Base-by-base conservation (phyloP, 2,329 filamentous ascomycete species). In the Mollisiaceae sp. region DNA sequence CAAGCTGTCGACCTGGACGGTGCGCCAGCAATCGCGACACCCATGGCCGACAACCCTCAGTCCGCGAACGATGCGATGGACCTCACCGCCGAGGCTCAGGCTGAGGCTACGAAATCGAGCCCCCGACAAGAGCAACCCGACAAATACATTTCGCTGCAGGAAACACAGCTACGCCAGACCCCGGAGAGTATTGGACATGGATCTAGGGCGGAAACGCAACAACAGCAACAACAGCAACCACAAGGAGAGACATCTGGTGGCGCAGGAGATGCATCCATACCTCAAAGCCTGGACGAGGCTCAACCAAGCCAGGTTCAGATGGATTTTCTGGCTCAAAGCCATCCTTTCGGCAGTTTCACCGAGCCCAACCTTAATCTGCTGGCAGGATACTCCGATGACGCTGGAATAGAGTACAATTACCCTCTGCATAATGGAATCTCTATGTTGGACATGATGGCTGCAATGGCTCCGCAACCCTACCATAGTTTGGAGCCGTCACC, bases 1-100 rank as follows among this genome's bases (percentile, higher is more conserved):
- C 68, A 70, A 60, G 64, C 58, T 63, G 60, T 66, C 39, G 47
- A 63, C 36, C 43, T 61, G 50, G 69, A 69, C 36, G 65, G 63
- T 41, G 63, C 66, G 54, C 54, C 60, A 56, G 38, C 56, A 36
- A 36, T 61, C n/a, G 58, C 59, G 66, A 69, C 56, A 54, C 11
- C 58, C 67, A 38, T 66, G 67, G 54, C 63, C 67, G 41, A 64
- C 65, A 55, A 59, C 63, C 50, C 4, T 32, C 50, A 35, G 12
- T 54, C 22, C 18, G 50, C 50, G 50, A 54, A n/a, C n/a, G 32
- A 57, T 22, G 32, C 11, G 9, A 22, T 20, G 18, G n/a, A 57
- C 55, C 35, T 57, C 55, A 57, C 55, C 55, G 55, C 55, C 55
- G 32, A 57, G 55, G 32, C 55, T 24, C 32, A 57, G 55, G 32